Percentiles rank a stretch among this genome's conserved stretches.
These are phyloP conservation scores for Xylariaceae sp. DNA, from an alignment of 2,329 filamentous ascomycete species.

Conservation along the genomic window DNA sequence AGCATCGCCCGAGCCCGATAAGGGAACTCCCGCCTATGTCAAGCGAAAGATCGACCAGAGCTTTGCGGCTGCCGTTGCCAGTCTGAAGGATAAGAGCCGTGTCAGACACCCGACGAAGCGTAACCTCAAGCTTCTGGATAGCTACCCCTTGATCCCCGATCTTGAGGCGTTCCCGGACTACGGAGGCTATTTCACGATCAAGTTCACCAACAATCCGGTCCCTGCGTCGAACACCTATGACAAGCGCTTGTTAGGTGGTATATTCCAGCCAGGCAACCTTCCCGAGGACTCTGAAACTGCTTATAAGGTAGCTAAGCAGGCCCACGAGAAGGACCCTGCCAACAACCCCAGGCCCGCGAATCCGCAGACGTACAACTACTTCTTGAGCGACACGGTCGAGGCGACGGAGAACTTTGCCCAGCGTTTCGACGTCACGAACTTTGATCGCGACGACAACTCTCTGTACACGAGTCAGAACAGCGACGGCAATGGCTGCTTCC, in stretches of 20 bases:
- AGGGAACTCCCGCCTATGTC: slow-evolving; percentile 60
- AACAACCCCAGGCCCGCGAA: slow-evolving; percentile 52
- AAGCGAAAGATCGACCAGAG: slow-evolving; percentile 61
- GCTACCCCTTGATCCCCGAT: slow-evolving; percentile 59
- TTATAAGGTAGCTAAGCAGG: slow-evolving; percentile 46
- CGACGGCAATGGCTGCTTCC: slow-evolving; percentile 47
- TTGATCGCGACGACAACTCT: slow-evolving; percentile 47
- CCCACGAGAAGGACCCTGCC: slow-evolving; percentile 52
- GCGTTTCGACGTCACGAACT: slow-evolving; percentile 55
- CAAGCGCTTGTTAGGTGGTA: slow-evolving; percentile 53
- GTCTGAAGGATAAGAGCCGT: slow-evolving; percentile 49
- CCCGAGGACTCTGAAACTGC: slow-evolving; percentile 50
- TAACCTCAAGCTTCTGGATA: slow-evolving; percentile 53
- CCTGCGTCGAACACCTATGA: slow-evolving; percentile 50
- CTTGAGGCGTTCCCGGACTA: slow-evolving; percentile 64
- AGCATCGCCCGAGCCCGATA: slow-evolving; percentile 53
- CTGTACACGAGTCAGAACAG: slow-evolving; percentile 51
- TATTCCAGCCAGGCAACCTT: slow-evolving; percentile 56
- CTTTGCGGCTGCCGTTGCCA: slow-evolving; percentile 51
- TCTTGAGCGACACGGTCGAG: slow-evolving; percentile 47
- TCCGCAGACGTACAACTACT: slow-evolving; percentile 62
- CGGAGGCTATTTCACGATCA: slow-evolving; percentile 64
- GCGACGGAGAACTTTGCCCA: slow-evolving; percentile 52
- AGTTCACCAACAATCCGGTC: slow-evolving; percentile 62
- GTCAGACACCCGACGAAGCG: slow-evolving; percentile 56